Evolutionary conservation across 176 grass and related monocot species (phyloP).

Genomic region (Oryza officinalis): DNA sequence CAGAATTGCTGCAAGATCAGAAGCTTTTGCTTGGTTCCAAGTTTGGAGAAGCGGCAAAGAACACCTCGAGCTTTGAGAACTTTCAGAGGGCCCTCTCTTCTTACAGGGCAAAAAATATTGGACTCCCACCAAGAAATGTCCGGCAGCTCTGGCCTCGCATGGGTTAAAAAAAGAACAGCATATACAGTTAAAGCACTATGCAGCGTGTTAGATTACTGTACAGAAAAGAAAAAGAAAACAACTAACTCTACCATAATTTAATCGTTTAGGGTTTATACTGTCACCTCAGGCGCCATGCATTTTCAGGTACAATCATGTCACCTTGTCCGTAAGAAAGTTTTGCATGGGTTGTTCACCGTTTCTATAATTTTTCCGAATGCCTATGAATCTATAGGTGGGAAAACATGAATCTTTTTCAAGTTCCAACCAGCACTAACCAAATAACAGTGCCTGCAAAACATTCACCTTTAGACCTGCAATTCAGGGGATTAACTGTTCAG

Average conservation of each 20-base stretch:
- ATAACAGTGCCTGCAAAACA: constrained; percentile 34
- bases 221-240: constrained; percentile 7
- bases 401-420: constrained; percentile 41
- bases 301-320: constrained; percentile 37
- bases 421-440: constrained; percentile 45
- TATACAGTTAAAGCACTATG: constrained; percentile 40
- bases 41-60: constrained; percentile 49
- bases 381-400: constrained; percentile 8
- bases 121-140: constrained; percentile 47
- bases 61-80: constrained; percentile 60
- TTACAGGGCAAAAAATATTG: constrained; percentile 1
- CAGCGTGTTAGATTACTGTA: constrained; percentile 38
- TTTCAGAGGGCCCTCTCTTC: constrained; percentile 36
- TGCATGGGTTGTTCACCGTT: not conserved
- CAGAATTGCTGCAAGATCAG: constrained; percentile 35
- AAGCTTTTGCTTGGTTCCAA: constrained; percentile 57
- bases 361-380: constrained; percentile 19
- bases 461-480: constrained; percentile 51
- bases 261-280: constrained; percentile 42
- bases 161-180: not conserved
- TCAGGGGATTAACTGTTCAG: constrained; percentile 27
- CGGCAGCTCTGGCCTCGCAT: constrained; percentile 13
- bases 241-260: constrained; percentile 22
- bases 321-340: constrained; percentile 27
- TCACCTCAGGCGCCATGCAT: constrained; percentile 40